These are phyloP conservation scores for Ajuga reptans DNA, from an alignment of 305 asterid species.

Conservation along the genomic window DNA sequence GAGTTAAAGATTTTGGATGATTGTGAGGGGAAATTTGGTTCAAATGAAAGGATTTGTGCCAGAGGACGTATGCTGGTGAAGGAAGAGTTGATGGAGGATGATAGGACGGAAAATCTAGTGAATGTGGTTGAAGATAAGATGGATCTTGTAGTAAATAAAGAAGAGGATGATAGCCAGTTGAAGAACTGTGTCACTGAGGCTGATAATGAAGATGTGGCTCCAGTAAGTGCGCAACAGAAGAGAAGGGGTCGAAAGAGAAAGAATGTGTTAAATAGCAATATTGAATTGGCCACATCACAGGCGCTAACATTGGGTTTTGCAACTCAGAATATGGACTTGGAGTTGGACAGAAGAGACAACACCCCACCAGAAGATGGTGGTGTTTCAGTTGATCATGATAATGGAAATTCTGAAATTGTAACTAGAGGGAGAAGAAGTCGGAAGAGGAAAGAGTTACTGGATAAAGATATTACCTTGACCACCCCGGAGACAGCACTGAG, in stretches of 20 bases:
- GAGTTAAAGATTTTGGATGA: conserved; percentile 37
- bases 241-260: conserved; percentile 72
- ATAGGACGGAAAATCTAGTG: conserved; percentile 17
- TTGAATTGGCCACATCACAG: conserved; percentile 30
- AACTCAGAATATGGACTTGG: conserved; percentile 20
- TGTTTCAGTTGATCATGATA: conserved; percentile 27
- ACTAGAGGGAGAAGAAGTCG: conserved; percentile 47
- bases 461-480: conserved; percentile 25
- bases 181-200: conserved; percentile 23
- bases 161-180: conserved; percentile 27
- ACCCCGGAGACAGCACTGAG: conserved; percentile 61
- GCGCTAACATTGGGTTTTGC: conserved; percentile 22
- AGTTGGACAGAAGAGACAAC: conserved; percentile 27
- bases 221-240: conserved; percentile 32
- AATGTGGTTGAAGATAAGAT: conserved; percentile 18
- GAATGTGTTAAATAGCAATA: conserved; percentile 18
- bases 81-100: conserved; percentile 32
- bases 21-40: conserved; percentile 22
- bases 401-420: conserved; percentile 29
- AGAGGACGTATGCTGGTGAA: conserved; percentile 24
- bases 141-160: conserved; percentile 20
- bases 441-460: conserved; percentile 40
- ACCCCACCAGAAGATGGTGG: conserved; percentile 23
- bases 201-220: conserved; percentile 33
- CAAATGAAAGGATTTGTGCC: conserved; percentile 17